Evolutionary conservation across 768 basidiomycete genomes (phyloP), one percentile per base, ranked within the genome.

Genomic region (Mycena leptocephala): DNA sequence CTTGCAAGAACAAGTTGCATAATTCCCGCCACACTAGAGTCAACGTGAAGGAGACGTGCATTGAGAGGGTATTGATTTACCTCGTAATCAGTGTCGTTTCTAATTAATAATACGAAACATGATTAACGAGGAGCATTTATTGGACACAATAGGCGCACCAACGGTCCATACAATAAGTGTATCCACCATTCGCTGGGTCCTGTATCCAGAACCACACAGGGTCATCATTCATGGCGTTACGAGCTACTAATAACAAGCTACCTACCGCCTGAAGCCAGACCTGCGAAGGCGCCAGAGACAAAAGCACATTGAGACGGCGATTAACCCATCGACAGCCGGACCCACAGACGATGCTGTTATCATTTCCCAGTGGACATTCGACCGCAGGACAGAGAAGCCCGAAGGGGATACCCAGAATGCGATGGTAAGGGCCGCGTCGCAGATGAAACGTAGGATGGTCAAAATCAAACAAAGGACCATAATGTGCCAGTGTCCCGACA

Each of bases 161-260:
- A 65, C 43, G 46, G 64, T 65, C 64, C 64, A 65, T 33, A 65
- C 9, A 33, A 65, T 65, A 13, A 65, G 43, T 22, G 43, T 65
- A 65, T 65, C 64, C 28, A 46, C 43, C 30, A 65, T 35, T 51
- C 46, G 39, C 26, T 46, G 39, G 24, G 46, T 65, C 46, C 46
- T 65, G 46, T 32, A 22, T 13, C 3, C 9, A 32, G 8, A 33
- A 65, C 24, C 3, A 13, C 28, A 33, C n/a, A 65, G 33, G 22
- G 10, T 7, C 20, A n/a, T n/a, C n/a, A n/a, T n/a, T n/a, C n/a
- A n/a, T 48, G 30, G 20, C 30, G 10, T 51, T 64, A 18, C n/a
- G 8, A 64, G 24, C 30, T 33, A n/a, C 18, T 22, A 56, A 56
- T 56, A 56, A 56, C 33, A 59, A 59, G 20, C 33, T 3, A 59